Evolutionary conservation across 2,329 filamentous ascomycete genomes (phyloP).

Genomic region (Colletotrichum sp.): DNA sequence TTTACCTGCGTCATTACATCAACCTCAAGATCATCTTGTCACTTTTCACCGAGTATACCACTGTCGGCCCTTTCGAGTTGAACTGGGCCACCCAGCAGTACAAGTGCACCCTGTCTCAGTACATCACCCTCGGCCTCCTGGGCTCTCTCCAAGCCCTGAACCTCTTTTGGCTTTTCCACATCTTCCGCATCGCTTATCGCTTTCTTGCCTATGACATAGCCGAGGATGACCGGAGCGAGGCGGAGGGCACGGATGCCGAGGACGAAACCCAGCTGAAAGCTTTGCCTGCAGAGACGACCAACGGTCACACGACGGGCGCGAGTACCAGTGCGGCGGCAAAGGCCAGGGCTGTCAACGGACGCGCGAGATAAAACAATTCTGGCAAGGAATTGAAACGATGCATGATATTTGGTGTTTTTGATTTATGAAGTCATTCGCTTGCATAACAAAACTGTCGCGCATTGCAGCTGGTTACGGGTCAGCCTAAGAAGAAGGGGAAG

Average conservation of each 20-base stretch:
- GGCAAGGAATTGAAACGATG: not conserved
- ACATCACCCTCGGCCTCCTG: slow-evolving; percentile 70
- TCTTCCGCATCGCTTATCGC: slow-evolving; percentile 75
- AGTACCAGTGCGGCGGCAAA: not conserved
- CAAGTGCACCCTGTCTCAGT: slow-evolving; percentile 74
- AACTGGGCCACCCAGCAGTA: slow-evolving; percentile 80
- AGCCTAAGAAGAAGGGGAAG: not conserved
- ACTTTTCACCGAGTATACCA: slow-evolving; percentile 76
- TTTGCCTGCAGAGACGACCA: not conserved
- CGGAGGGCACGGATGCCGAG: slow-evolving; percentile 64
- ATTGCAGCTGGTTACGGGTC: not conserved
- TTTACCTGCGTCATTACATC: slow-evolving; percentile 87
- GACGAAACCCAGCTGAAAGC: slow-evolving; percentile 26
- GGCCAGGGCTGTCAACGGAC: slow-evolving; percentile 8
- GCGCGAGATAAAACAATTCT: not conserved
- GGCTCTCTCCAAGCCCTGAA: slow-evolving; percentile 75
- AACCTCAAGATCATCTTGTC: slow-evolving; percentile 80
- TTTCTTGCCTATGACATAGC: slow-evolving; percentile 66
- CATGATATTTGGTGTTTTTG: not conserved
- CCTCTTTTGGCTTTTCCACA: slow-evolving; percentile 82
- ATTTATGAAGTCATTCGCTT: not conserved
- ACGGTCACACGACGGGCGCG: slow-evolving; percentile 15
- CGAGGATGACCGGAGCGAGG: slow-evolving; percentile 76
- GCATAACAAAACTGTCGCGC: not conserved
- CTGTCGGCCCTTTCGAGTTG: slow-evolving; percentile 75